A percentile compares a stretch with the other conserved stretches of the same genome.
These are phyloP conservation scores for Chrysosporium keratinophilum DNA, from an alignment of 2,329 filamentous ascomycete species.

Conservation along the genomic window DNA sequence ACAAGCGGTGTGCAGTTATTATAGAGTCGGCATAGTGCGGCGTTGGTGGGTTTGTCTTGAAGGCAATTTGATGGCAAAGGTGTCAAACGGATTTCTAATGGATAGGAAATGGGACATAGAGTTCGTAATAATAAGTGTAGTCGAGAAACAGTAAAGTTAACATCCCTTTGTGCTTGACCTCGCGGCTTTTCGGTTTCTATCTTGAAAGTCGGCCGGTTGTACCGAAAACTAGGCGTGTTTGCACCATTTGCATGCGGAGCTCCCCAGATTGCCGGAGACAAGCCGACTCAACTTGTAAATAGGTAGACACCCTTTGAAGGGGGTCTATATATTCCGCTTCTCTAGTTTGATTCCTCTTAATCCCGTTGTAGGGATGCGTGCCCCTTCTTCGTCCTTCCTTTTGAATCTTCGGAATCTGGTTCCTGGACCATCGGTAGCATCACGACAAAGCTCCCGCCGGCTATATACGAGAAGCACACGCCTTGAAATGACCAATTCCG, in stretches of 20 bases:
- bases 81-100: background rate
- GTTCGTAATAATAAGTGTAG: too few species aligned
- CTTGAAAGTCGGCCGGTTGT: too few species aligned
- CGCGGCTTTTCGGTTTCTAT: background rate
- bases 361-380: background rate
- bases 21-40: background rate
- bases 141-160: background rate
- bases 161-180: background rate
- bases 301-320: background rate
- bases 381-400: background rate
- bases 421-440: background rate
- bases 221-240: too few species aligned
- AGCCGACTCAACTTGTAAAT: too few species aligned
- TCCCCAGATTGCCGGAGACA: background rate
- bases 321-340: background rate
- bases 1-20: background rate
- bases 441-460: background rate
- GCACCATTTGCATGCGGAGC: too few species aligned
- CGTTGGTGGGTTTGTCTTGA: background rate
- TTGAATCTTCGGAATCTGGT: background rate
- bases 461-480: background rate
- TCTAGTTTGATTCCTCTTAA: background rate
- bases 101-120: too few species aligned
- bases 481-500: slow-evolving; percentile 3
- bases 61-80: background rate